Evolutionary conservation across 78 protist species (phyloP), one percentile per base, ranked within the genome.

Genomic region (Dictyostelium capitatum): DNA sequence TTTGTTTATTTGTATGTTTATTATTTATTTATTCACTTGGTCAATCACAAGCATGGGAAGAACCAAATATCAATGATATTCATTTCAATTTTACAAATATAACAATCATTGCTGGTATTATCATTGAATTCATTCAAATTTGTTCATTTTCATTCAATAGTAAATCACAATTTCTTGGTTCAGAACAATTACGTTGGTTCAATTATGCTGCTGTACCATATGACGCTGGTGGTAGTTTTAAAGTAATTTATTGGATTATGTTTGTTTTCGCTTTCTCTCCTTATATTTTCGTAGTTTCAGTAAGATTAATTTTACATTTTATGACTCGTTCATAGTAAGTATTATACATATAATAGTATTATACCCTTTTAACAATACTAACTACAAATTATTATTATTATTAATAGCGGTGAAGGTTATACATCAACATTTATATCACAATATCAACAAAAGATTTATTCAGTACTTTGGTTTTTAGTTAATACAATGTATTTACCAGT

Each of bases 401-500:
- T 41, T 41, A 15, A 20, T 12, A 46, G 1, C n/a, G 93, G 93
- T 47, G 93, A 87, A 65, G 28, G 28, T 62, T 59, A 64, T 50
- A 87, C 93, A 28, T 25, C 85, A 65, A 20, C 48, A 17, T 87
- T 74, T 48, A 50, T 87, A 5, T 15, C 93, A 10, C 77, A 65
- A 25, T 32, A 87, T 64, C 79, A 87, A 87, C 93, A 87, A 77
- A 87, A 77, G 4, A 59, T 59, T 32, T 87, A 87, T 41, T 77
- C 84, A 4, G 54, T 87, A 32, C 23, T 87, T 4, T 87, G 93
- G 93, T 87, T 87, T 37, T 74, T 87, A 17, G 93, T 87, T 6
- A 87, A 87, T 64, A 87, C 84, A 10, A 65, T 87, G 83, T 87
- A 87, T 87, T 19, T 87, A 48, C 93, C 93, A 28, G 93, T 87